These are phyloP conservation scores for Penicillium canariense DNA, from an alignment of 495 filamentous ascomycete genomes.

Conservation along the genomic window DNA sequence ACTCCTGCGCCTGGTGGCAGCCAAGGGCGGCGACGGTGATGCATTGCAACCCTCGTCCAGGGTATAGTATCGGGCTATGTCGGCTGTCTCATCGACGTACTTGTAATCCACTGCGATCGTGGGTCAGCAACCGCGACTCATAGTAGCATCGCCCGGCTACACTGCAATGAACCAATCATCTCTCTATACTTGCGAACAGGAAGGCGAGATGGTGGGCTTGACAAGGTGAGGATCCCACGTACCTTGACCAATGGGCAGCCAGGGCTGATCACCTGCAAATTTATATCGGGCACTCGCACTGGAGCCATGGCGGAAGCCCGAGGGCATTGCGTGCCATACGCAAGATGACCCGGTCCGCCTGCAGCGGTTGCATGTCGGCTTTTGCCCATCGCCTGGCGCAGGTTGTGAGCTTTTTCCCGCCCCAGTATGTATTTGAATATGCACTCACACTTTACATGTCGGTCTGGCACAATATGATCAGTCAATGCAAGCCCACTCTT, in stretches of 20 bases:
- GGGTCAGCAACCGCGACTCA: constrained; percentile 6
- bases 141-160: constrained; percentile 4
- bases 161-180: not conserved
- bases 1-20: constrained; percentile 5
- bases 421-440: not conserved
- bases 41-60: constrained; percentile 4
- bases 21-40: constrained; percentile 2
- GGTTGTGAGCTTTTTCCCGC: not conserved
- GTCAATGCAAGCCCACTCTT: not conserved
- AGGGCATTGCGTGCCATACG: constrained; percentile 15
- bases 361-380: constrained; percentile 21
- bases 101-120: constrained; percentile 12
- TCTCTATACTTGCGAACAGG: not conserved
- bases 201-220: no score
- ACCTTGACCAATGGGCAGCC: constrained; percentile 19
- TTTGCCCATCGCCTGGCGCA: constrained; percentile 17
- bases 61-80: constrained; percentile 18
- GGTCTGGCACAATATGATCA: constrained; percentile 5
- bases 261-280: constrained; percentile 23
- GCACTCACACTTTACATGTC: constrained; percentile 22
- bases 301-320: constrained; percentile 24
- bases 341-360: constrained; percentile 17
- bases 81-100: constrained; percentile 24
- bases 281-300: constrained; percentile 24
- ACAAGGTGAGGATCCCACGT: not conserved